Evolutionary conservation across 2,329 filamentous ascomycete species (phyloP).

Genomic region (Fusarium austroafricanum): DNA sequence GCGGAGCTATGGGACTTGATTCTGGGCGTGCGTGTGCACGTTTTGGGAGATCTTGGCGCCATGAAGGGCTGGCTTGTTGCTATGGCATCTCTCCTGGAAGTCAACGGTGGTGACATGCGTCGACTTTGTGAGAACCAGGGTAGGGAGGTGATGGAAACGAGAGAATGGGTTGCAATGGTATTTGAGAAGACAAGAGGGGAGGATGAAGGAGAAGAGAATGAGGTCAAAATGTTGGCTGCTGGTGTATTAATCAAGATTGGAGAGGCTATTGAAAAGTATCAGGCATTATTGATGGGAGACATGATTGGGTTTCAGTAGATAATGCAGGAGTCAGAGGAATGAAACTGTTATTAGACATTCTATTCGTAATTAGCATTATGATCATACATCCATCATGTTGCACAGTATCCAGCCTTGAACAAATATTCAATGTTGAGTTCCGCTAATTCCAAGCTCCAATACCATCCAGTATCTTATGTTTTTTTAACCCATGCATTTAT

Average conservation of each 20-base stretch:
- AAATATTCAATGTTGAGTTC: neutral
- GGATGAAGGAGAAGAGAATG: slow-evolving; percentile 75
- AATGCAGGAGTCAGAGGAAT: neutral
- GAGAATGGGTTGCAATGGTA: slow-evolving; percentile 84
- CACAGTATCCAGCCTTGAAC: slow-evolving; percentile 1
- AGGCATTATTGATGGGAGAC: slow-evolving; percentile 80
- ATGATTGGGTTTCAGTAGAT: slow-evolving; percentile 57
- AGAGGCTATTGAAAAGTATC: slow-evolving; percentile 86
- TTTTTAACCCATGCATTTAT: neutral
- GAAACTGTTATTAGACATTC: slow-evolving; percentile 9
- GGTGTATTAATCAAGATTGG: slow-evolving; percentile 80
- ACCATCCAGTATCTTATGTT: neutral
- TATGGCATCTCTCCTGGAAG: slow-evolving; percentile 82
- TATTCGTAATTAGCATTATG: slow-evolving; percentile 31
- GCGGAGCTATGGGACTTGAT: slow-evolving; percentile 87
- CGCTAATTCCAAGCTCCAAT: neutral
- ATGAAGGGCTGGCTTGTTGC: slow-evolving; percentile 81
- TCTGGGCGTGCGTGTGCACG: slow-evolving; percentile 71
- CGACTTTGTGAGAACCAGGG: slow-evolving; percentile 79
- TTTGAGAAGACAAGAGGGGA: slow-evolving; percentile 71
- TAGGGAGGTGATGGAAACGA: slow-evolving; percentile 83
- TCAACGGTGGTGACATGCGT: slow-evolving; percentile 79
- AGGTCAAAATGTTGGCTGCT: slow-evolving; percentile 81
- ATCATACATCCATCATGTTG: slow-evolving; percentile 18
- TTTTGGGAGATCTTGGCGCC: slow-evolving; percentile 72